Percentiles rank a stretch among this genome's conserved stretches.
Conservation (phyloP, 495 filamentous ascomycete genomes). For the Trichoderma virens region DNA sequence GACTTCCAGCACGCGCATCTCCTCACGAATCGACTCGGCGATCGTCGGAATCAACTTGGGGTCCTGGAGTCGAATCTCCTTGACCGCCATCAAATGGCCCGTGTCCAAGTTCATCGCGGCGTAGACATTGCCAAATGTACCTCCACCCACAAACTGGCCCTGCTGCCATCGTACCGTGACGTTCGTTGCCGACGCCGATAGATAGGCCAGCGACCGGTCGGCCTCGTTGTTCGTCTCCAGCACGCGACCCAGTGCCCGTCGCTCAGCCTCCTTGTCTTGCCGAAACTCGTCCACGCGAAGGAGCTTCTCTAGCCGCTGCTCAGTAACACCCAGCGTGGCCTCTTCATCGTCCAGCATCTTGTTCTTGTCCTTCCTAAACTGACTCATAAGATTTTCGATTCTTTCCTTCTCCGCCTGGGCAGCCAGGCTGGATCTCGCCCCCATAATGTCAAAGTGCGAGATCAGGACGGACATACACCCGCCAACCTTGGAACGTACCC, state of each 20-base stretch:
- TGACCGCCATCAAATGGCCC: conserved; percentile 94
- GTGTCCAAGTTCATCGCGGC: conserved; percentile 95
- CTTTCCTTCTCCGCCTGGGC: conserved; percentile 74
- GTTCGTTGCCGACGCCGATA: conserved; percentile 90
- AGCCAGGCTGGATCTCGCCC: conserved; percentile 82
- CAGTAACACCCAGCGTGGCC: conserved; percentile 61
- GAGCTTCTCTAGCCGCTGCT: conserved; percentile 63
- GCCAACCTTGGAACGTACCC: conserved; percentile 77
- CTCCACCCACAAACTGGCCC: conserved; percentile 92
- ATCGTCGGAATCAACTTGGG: conserved; percentile 92
- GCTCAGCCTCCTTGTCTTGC: conserved; percentile 75
- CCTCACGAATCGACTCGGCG: conserved; percentile 86
- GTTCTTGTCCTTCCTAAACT: conserved; percentile 64
- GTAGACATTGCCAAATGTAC: conserved; percentile 95
- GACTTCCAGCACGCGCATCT: conserved; percentile 92
- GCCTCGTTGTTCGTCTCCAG: conserved; percentile 91
- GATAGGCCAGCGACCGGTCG: conserved; percentile 84
- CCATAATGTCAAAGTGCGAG: conserved; percentile 98
- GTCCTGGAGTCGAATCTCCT: conserved; percentile 95
- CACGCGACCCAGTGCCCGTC: conserved; percentile 81
- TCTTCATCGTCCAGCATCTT: conserved; percentile 79
- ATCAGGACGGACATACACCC: conserved; percentile 97
- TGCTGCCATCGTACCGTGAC: conserved; percentile 96
- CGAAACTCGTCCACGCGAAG: conserved; percentile 66
- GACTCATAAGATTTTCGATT: conserved; percentile 66